These are phyloP conservation scores for Avicennia marina DNA, from an alignment of 257 asterid genomes.

Conservation along the genomic window DNA sequence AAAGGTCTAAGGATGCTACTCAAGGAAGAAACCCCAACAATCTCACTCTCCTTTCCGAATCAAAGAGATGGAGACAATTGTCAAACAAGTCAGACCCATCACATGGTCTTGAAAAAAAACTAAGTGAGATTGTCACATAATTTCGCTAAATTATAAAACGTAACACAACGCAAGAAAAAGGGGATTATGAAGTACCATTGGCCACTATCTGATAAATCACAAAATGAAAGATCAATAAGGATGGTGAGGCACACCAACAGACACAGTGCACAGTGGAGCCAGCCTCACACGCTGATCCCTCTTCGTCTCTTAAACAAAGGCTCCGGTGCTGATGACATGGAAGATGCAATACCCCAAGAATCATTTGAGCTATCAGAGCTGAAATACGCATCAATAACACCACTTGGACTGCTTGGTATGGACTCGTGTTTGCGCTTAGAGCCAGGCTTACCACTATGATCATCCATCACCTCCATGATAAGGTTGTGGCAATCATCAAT, in stretches of 20 bases:
- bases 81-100: too few relatives aligned
- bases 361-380: slow-evolving; percentile 54
- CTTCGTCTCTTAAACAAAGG: slow-evolving; percentile 39
- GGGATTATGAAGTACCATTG: too few relatives aligned
- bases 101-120: too few relatives aligned
- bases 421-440: slow-evolving; percentile 38
- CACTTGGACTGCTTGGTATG: slow-evolving; percentile 50
- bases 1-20: slow-evolving; percentile 16
- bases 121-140: too few relatives aligned
- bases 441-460: slow-evolving; percentile 14
- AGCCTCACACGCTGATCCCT: slow-evolving; percentile 40
- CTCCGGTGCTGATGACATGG: slow-evolving; percentile 39
- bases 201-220: too few relatives aligned
- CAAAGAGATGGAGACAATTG: too few relatives aligned
- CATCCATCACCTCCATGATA: slow-evolving; percentile 26
- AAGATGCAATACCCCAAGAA: slow-evolving; percentile 41
- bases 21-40: too few relatives aligned
- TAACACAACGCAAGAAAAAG: too few relatives aligned
- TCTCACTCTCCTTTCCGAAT: too few relatives aligned
- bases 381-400: slow-evolving; percentile 53
- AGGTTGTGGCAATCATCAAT: slow-evolving; percentile 35
- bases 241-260: too few relatives aligned
- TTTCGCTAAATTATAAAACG: too few relatives aligned
- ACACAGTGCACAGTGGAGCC: slow-evolving; percentile 31
- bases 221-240: too few relatives aligned